Conservation (phyloP, 2,329 filamentous ascomycete species). For the Botrytis aclada region DNA sequence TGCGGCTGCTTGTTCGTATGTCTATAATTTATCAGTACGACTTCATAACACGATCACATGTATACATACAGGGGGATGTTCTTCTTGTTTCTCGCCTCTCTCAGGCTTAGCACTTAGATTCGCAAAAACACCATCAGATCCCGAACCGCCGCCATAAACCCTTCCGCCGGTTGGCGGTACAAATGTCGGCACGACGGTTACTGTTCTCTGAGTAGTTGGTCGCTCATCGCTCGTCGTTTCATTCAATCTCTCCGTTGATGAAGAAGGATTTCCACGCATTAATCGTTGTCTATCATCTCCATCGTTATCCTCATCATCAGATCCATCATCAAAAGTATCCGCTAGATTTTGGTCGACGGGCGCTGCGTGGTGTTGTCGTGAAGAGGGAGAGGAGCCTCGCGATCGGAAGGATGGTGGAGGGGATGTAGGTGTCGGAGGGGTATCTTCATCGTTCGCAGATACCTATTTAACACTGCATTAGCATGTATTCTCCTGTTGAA, state of each 20-base stretch:
- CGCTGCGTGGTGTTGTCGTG: slow-evolving; percentile 44
- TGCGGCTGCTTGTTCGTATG: slow-evolving; percentile 96
- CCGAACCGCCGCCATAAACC: slow-evolving; percentile 70
- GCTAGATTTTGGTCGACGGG: slow-evolving; percentile 75
- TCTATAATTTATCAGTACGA: slow-evolving; percentile 49
- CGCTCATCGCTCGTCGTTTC: slow-evolving; percentile 23
- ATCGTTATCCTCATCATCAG: slow-evolving; percentile 68
- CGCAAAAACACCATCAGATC: slow-evolving; percentile 92
- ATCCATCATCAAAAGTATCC: slow-evolving; percentile 84
- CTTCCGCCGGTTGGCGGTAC: slow-evolving; percentile 38
- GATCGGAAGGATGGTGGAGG: slow-evolving; percentile 86
- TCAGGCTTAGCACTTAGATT: slow-evolving; percentile 92
- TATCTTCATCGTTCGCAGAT: slow-evolving; percentile 56
- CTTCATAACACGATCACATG: slow-evolving; percentile 12
- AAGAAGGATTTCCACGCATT: slow-evolving; percentile 61
- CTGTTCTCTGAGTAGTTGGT: slow-evolving; percentile 30
- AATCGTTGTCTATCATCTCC: slow-evolving; percentile 81
- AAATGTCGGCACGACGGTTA: slow-evolving; percentile 34
- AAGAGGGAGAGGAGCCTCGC: slow-evolving; percentile 64
- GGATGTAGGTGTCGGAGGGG: slow-evolving; percentile 43
- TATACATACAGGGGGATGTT: slow-evolving; percentile 83
- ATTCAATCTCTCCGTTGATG: slow-evolving; percentile 29
- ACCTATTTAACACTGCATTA: slow-evolving; percentile 43
- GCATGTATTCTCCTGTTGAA: slow-evolving; percentile 30
- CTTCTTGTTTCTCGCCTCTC: slow-evolving; percentile 73